Evolutionary conservation across 78 protist species (phyloP), one percentile per base, ranked within the genome.

Genomic region (Creolimax fragrantissima): DNA sequence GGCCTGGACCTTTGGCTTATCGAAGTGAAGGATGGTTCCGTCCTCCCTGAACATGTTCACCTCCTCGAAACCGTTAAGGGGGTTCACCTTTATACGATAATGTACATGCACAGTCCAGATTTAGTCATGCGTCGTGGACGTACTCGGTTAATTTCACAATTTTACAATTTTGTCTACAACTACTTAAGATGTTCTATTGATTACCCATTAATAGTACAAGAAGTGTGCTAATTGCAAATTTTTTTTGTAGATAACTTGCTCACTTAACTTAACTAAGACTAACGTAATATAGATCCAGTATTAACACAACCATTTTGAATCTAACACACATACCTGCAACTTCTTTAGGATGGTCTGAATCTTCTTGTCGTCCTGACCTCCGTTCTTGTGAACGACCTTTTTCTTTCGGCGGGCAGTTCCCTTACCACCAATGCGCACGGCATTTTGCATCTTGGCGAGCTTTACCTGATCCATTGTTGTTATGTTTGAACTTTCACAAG

Each of bases 41-140:
- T 95, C 97, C 83, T 85, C 89, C 91, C 88, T 86, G 95, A 95
- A 95, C 86, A 95, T 89, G 74, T 95, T 95, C 81, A 88, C 95
- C 89, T 93, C 95, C 41, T 84, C 93, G 45, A 95, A 67, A 4
- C 93, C 95, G 42, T 11, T 67, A n/a, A 90, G 37, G 41, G 47
- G 88, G 5, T 39, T 90, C 42, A 90, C 74, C 42, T 58, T 17
- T 58, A 58, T 58, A 58, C 39, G 11, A 58, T 58, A 58, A n/a
- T n/a, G n/a, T n/a, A n/a, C n/a, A n/a, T n/a, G n/a, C n/a, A n/a
- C n/a, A n/a, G n/a, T n/a, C n/a, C n/a, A n/a, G n/a, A n/a, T n/a
- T n/a, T n/a, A n/a, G n/a, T n/a, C n/a, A n/a, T n/a, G n/a, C n/a
- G n/a, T n/a, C n/a, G n/a, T n/a, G n/a, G n/a, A n/a, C n/a, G n/a